Base-by-base conservation (phyloP, 225 moss, liverwort and hornwort species). In the Polytrichum commune region DNA sequence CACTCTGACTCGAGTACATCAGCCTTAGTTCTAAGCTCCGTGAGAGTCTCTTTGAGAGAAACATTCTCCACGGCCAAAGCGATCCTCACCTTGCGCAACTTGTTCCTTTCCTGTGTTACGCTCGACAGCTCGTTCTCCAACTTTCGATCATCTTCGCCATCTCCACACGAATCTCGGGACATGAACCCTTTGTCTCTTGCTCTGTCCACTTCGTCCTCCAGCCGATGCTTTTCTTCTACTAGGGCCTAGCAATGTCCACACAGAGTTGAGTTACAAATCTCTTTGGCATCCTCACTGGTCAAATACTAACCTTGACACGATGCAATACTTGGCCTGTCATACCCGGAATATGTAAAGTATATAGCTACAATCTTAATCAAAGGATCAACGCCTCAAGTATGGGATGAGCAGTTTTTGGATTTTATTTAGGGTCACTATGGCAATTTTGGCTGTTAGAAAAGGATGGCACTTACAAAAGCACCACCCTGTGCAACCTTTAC, bases 61-160 rank as follows among this genome's bases (percentile, higher is more conserved):
- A 83, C 83, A 62, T 86, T 86, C 10, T 86, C 86, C 55, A 86
- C 75, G 25, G 86, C 86, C 63, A 86, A 71, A 20, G 73, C 55
- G 8, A 86, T 83, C n/a, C 80, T 86, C 0, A 83, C 73, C 73
- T 86, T 86, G 1, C 86, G 73, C 38, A 86, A 20, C 63, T 86
- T 86, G 33, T 83, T 86, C 67, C 71, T 78, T 1, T 86, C 86
- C 75, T 76, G 78, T 25, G 71, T 86, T 71, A 86, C 78, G 7
- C 25, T 78, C 4, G 32, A 73, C 4, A 80, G 77, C 19, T 80
- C 78, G 61, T 75, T 76, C 72, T 76, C 73, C 55, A 73, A 19
- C 32, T 71, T 71, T 22, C n/a, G 58, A 29, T 18, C 19, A 4
- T 33, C 57, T 26, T 61, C 33, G 22, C 26, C 60, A n/a, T 55